phyloP scores from a whole-genome alignment of 2,329 filamentous ascomycete species.

The Exophiala mesophila region DNA sequence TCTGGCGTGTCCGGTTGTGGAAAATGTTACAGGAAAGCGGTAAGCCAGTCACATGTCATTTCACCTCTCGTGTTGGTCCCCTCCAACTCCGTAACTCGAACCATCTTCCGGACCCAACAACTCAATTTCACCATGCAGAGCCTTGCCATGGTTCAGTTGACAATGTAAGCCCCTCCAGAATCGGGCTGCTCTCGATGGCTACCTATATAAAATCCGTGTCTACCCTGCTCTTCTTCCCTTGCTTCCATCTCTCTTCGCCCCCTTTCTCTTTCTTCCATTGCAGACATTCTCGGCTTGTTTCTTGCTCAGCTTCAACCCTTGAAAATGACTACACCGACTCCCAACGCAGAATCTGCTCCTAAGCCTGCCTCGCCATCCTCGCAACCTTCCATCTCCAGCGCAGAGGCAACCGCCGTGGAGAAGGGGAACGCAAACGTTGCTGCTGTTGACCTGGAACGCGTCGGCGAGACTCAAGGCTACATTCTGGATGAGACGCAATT shows the following conservation, averaged over 20 bases:
- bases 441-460: conserved; percentile 24
- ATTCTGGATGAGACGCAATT: conserved; percentile 24
- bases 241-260: not conserved
- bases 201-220: too few species aligned
- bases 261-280: not conserved
- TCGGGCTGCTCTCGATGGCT: too few species aligned
- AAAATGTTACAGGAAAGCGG: too few species aligned
- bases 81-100: too few species aligned
- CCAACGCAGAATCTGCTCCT: not conserved
- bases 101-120: too few species aligned
- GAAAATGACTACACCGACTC: not conserved
- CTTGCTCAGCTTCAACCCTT: not conserved
- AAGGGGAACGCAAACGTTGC: not conserved
- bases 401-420: conserved; percentile 9
- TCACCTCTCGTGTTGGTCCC: too few species aligned
- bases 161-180: too few species aligned
- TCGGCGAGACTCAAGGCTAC: conserved; percentile 27
- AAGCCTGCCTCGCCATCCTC: conserved; percentile 3
- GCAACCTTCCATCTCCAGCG: conserved; percentile 18
- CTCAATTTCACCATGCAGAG: too few species aligned
- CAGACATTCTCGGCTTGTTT: too few species aligned
- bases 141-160: too few species aligned
- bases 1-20: too few species aligned
- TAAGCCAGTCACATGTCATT: too few species aligned
- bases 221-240: not conserved